These are phyloP conservation scores for Sporothrix globosa DNA, from an alignment of 2,329 filamentous ascomycete genomes.

Conservation along the genomic window DNA sequence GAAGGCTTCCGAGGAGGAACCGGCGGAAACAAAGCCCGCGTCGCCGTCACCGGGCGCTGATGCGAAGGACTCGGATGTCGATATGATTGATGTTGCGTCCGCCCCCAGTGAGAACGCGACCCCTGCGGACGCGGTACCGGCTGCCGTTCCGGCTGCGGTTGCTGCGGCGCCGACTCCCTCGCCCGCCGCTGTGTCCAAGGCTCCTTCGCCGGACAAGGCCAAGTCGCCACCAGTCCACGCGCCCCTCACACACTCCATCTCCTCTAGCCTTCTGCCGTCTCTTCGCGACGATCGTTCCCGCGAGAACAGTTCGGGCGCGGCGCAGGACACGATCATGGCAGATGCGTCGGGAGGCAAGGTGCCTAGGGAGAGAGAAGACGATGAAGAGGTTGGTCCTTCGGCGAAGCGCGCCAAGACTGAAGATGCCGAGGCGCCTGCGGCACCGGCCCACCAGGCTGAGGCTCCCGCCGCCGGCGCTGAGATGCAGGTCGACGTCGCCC, in stretches of 20 bases:
- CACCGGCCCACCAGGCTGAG: neutral
- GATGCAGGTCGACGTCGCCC: constrained; percentile 39
- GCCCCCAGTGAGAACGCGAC: neutral
- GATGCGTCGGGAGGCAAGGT: constrained; percentile 60
- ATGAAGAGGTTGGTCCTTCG: constrained; percentile 66
- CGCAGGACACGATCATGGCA: constrained; percentile 49
- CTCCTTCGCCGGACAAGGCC: constrained; percentile 25
- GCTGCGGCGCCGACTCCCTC: neutral
- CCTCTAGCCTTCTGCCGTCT: constrained; percentile 34
- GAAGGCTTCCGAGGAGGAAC: neutral
- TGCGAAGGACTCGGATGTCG: constrained; percentile 31
- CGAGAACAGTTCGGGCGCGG: constrained; percentile 39
- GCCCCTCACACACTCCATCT: constrained; percentile 13
- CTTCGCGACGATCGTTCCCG: constrained; percentile 43
- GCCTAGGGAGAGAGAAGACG: constrained; percentile 76
- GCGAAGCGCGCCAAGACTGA: constrained; percentile 79
- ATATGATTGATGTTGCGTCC: constrained; percentile 40
- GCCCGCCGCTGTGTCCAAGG: neutral
- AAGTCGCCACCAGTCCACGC: constrained; percentile 21
- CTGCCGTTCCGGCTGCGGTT: neutral
- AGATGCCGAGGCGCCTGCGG: constrained; percentile 36
- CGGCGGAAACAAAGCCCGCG: constrained; percentile 1
- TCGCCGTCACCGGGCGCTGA: constrained; percentile 12
- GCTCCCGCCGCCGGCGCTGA: constrained; percentile 1
- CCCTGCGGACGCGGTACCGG: neutral